Conservation (phyloP, 2,329 filamentous ascomycete species). For the Nannizziopsis barbatae region DNA sequence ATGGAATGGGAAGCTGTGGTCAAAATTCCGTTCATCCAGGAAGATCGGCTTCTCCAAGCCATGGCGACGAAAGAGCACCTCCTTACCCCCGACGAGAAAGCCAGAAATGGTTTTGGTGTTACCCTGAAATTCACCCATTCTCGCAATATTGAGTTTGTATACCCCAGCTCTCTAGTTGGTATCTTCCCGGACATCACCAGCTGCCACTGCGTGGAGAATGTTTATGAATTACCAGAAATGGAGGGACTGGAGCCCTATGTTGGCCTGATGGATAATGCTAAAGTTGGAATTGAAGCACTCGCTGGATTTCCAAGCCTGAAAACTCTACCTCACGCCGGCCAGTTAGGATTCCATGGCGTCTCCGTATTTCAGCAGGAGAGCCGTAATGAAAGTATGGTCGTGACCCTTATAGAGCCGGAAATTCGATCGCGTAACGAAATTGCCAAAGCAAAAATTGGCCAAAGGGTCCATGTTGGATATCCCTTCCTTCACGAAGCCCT, state of each 20-base stretch:
- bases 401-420: slow-evolving; percentile 69
- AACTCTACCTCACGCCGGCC: slow-evolving; percentile 70
- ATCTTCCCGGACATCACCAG: slow-evolving; percentile 79
- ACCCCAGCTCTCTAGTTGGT: slow-evolving; percentile 76
- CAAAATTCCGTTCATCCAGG: slow-evolving; percentile 97
- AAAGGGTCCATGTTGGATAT: slow-evolving; percentile 82
- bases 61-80: slow-evolving; percentile 75
- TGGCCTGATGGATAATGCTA: slow-evolving; percentile 71
- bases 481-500: slow-evolving; percentile 93
- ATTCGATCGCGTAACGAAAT: slow-evolving; percentile 56
- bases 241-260: slow-evolving; percentile 79
- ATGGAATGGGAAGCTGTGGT: slow-evolving; percentile 99
- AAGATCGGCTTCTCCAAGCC: slow-evolving; percentile 68
- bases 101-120: slow-evolving; percentile 81
- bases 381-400: slow-evolving; percentile 89
- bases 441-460: slow-evolving; percentile 69
- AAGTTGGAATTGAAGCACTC: slow-evolving; percentile 69
- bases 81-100: slow-evolving; percentile 65
- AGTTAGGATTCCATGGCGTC: slow-evolving; percentile 76
- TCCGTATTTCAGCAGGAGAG: slow-evolving; percentile 94
- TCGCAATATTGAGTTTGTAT: slow-evolving; percentile 63
- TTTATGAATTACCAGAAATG: slow-evolving; percentile 85
- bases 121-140: slow-evolving; percentile 87
- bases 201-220: slow-evolving; percentile 89
- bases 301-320: slow-evolving; percentile 89